Evolutionary conservation across 805 yeast species (phyloP).

Genomic region (Ogataea methanolica): DNA sequence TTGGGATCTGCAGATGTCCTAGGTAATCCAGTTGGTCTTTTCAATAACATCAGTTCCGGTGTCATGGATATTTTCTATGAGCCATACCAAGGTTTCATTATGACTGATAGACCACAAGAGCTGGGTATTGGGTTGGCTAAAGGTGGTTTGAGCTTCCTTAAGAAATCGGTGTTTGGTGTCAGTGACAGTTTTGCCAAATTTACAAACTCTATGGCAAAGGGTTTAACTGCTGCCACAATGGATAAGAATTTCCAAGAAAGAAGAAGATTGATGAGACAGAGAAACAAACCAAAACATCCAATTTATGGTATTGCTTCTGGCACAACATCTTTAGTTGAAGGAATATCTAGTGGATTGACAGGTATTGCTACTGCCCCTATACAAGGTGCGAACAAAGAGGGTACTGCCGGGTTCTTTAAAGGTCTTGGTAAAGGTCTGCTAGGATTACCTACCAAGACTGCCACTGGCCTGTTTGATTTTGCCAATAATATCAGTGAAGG

Average conservation of each 20-base stretch:
- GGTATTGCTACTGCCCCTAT: conserved; percentile 91
- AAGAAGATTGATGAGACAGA: conserved; percentile 66
- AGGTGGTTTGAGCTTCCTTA: conserved; percentile 91
- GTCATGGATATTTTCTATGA: conserved; percentile 95
- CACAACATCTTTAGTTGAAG: conserved; percentile 83
- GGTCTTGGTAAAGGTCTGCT: conserved; percentile 94
- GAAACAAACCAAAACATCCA: conserved; percentile 82
- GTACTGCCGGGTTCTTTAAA: conserved; percentile 86
- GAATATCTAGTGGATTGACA: conserved; percentile 79
- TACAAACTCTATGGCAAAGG: conserved; percentile 93
- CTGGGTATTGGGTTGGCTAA: conserved; percentile 92
- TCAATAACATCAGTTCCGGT: conserved; percentile 90
- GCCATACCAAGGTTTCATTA: conserved; percentile 92
- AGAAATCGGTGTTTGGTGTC: conserved; percentile 91
- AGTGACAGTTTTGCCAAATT: conserved; percentile 91
- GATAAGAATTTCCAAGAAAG: conserved; percentile 84
- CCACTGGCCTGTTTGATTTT: conserved; percentile 88
- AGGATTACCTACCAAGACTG: conserved; percentile 95
- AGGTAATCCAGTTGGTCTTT: conserved; percentile 96
- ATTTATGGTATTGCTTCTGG: conserved; percentile 80
- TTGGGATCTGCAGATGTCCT: conserved; percentile 94
- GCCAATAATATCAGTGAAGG: conserved; percentile 94
- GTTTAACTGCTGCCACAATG: conserved; percentile 84
- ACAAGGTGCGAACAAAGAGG: conserved; percentile 84
- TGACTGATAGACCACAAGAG: conserved; percentile 95